These are phyloP conservation scores for Tolypocladium guangdongense DNA, from an alignment of 2,329 filamentous ascomycete species.

Conservation along the genomic window DNA sequence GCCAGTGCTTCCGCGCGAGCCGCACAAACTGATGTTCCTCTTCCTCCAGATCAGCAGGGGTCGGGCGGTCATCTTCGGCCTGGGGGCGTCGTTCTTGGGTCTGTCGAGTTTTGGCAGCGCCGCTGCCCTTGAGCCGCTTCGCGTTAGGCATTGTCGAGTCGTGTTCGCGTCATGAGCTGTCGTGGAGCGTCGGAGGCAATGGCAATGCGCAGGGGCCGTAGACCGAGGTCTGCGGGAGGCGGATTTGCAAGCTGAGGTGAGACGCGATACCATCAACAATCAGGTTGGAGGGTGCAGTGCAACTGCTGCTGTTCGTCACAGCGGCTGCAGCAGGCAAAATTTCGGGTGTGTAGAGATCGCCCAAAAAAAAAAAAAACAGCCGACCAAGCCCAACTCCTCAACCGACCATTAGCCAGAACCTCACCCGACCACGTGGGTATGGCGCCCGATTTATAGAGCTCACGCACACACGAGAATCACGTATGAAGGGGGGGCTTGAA, in stretches of 20 bases:
- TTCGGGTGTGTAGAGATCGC: no score
- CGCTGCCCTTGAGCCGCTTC: conserved; percentile 46
- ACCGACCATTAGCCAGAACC: no score
- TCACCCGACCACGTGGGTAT: no score
- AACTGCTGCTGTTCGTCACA: neutral
- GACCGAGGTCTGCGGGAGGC: neutral
- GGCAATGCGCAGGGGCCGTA: neutral
- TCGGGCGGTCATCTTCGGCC: conserved; percentile 29
- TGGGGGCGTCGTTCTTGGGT: conserved; percentile 26
- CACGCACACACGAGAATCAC: no score
- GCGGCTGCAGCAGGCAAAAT: conserved; percentile 4
- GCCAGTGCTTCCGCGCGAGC: conserved; percentile 77
- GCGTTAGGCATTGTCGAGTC: conserved; percentile 42
- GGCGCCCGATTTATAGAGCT: no score
- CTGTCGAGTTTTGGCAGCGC: conserved; percentile 26
- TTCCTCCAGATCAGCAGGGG: conserved; percentile 58
- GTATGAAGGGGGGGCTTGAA: no score
- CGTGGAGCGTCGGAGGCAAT: neutral
- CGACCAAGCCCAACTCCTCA: no score
- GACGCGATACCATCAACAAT: neutral
- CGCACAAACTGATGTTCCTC: conserved; percentile 63
- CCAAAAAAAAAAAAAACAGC: no score
- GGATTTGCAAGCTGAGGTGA: neutral
- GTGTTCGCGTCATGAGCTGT: conserved; percentile 1
- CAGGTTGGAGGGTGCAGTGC: neutral